phyloP scores from a whole-genome alignment of 2,329 filamentous ascomycete species.

The Xylariomycetidae sp. region DNA sequence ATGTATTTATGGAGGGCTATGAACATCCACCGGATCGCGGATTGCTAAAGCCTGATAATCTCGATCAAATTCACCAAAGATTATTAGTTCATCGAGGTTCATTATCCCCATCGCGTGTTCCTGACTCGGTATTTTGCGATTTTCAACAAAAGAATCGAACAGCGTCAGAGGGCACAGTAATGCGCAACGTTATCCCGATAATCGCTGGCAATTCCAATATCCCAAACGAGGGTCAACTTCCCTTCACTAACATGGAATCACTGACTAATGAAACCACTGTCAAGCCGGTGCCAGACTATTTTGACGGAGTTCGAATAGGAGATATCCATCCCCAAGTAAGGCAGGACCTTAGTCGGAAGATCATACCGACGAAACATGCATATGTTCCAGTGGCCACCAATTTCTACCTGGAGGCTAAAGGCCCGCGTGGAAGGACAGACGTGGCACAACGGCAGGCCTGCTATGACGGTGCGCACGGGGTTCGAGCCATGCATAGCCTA shows the following conservation, averaged over 20 bases:
- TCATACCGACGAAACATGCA: constrained; percentile 14
- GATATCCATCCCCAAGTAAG: constrained; percentile 3
- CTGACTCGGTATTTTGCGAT: constrained; percentile 12
- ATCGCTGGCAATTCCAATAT: constrained; percentile 6
- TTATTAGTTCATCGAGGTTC: constrained; percentile 8
- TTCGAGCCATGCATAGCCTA: constrained; percentile 27
- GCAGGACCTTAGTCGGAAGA: constrained; percentile 8
- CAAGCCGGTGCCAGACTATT: constrained; percentile 4
- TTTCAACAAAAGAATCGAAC: constrained; percentile 13
- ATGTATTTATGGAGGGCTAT: constrained; percentile 13
- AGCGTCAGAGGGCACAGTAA: constrained; percentile 4
- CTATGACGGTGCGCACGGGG: constrained; percentile 28
- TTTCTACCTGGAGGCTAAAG: constrained; percentile 8
- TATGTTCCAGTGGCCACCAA: constrained; percentile 8
- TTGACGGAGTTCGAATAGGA: constrained; percentile 1
- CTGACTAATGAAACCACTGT: constrained; percentile 4
- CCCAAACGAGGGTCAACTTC: constrained; percentile 8
- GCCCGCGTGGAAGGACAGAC: constrained; percentile 15
- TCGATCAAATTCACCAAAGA: constrained; percentile 1
- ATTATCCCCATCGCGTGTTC: constrained; percentile 13
- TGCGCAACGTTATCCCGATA: constrained; percentile 7
- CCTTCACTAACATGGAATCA: constrained; percentile 8
- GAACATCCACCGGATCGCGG: constrained; percentile 1
- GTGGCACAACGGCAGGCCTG: constrained; percentile 23
- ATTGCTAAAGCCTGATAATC: constrained; percentile 3